phyloP scores from a whole-genome alignment of 1,284 basidiomycete species.

The Ustilago trichophora region DNA sequence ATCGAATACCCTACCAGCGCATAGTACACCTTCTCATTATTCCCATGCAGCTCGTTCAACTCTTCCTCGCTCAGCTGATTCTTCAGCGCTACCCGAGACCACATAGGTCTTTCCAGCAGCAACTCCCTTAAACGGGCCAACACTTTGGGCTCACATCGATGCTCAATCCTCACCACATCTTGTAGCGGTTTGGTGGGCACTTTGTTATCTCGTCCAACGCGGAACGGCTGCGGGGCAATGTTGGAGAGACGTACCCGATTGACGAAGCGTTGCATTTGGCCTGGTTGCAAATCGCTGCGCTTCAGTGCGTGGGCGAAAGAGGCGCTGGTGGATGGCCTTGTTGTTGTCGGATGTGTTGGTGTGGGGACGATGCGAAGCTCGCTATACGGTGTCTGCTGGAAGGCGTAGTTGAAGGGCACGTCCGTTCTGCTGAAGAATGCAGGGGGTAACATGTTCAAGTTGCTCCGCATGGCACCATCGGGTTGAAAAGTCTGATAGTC shows the following conservation, averaged over 20 bases:
- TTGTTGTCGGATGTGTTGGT: neutral
- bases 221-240: constrained; percentile 39
- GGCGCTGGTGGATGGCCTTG: neutral
- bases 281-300: neutral
- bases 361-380: constrained; percentile 38
- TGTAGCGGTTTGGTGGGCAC: constrained; percentile 17
- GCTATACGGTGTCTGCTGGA: constrained; percentile 46
- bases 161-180: constrained; percentile 33
- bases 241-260: constrained; percentile 38
- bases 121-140: constrained; percentile 17
- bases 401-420: constrained; percentile 53
- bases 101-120: constrained; percentile 78
- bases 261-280: constrained; percentile 34
- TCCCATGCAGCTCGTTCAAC: constrained; percentile 71
- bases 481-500: constrained; percentile 32
- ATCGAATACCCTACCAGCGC: constrained; percentile 78
- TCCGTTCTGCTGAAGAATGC: constrained; percentile 58
- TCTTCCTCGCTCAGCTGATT: constrained; percentile 81
- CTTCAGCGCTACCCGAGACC: constrained; percentile 83
- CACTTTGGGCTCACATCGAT: constrained; percentile 17
- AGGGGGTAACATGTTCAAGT: constrained; percentile 57
- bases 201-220: constrained; percentile 9
- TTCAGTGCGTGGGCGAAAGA: constrained; percentile 13
- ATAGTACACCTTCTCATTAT: constrained; percentile 68
- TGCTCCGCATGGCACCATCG: constrained; percentile 16